Conservation (phyloP, 2,329 filamentous ascomycete species). For the Penicillium hordei region DNA sequence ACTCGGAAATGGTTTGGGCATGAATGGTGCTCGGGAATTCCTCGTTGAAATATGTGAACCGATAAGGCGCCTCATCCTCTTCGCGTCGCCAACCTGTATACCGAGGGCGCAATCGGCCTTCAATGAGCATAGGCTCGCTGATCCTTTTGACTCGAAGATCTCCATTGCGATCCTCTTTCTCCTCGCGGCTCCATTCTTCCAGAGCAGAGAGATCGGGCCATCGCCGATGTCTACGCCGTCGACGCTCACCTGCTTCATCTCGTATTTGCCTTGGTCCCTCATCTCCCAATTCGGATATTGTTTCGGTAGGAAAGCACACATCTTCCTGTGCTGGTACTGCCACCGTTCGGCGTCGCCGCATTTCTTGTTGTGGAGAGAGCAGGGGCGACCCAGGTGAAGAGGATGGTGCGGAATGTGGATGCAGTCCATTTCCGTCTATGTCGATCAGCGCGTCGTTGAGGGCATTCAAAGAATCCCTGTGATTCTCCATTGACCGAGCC, state of each 20-base stretch:
- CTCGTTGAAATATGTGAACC: slow-evolving; percentile 99
- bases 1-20: slow-evolving; percentile 89
- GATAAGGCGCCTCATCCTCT: slow-evolving; percentile 86
- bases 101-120: slow-evolving; percentile 79
- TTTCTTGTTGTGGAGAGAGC: slow-evolving; percentile 36
- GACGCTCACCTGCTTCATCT: slow-evolving; percentile 42
- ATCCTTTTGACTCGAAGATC: slow-evolving; percentile 85
- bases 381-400: slow-evolving; percentile 41
- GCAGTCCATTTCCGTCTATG: slow-evolving; percentile 38
- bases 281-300: slow-evolving; percentile 78
- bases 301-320: slow-evolving; percentile 84
- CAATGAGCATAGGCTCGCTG: slow-evolving; percentile 88
- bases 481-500: slow-evolving; percentile 38
- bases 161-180: slow-evolving; percentile 84
- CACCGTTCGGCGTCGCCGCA: slow-evolving; percentile 57
- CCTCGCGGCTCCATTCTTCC: slow-evolving; percentile 85
- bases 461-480: slow-evolving; percentile 30
- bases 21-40: slow-evolving; percentile 95
- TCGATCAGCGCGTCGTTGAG: slow-evolving; percentile 46
- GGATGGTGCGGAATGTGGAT: slow-evolving; percentile 32
- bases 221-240: slow-evolving; percentile 64
- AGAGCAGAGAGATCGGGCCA: slow-evolving; percentile 86
- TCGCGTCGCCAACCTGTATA: slow-evolving; percentile 79
- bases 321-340: slow-evolving; percentile 73
- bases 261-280: slow-evolving; percentile 58